Evolutionary conservation across 140 eudicot genomes (phyloP), one percentile per base, ranked within the genome.

Genomic region (Senecio squalidus): DNA sequence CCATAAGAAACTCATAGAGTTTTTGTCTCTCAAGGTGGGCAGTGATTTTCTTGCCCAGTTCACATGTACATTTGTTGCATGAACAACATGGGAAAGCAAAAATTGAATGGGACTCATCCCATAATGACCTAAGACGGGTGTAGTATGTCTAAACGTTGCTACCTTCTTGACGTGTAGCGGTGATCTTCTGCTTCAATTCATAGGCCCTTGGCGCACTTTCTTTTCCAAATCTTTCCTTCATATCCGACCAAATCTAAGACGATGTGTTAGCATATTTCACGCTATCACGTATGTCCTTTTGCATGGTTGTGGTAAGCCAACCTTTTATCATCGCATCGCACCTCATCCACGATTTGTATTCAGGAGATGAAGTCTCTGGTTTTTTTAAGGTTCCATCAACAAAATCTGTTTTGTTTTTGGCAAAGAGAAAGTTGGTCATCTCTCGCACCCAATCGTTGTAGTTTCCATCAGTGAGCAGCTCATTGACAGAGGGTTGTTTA

Each of bases 371-470:
- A 11, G 6, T 23, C 52, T 40, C 66, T 16, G 66, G 52, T 38
- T 38, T 39, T 24, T 23, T 25, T 13, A 59, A 16, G 39, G 30
- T 18, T 10, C 49, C 64, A 58, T 58, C 49, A 21, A 58, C 49
- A 21, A 58, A 58, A 6, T 18, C 64, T 14, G n/a, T 36, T 18
- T 58, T 58, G 49, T 58, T 49, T 49, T 49, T 49, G 55, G 55
- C 30, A 13, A 49, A 49, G 31, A 49, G 55, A 49, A 49, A 49
- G 13, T 26, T 55, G 43, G 11, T n/a, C 60, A 33, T 56, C 46
- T 56, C 62, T 36, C 17, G 62, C 14, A 16, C 36, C 66, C 54
- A 60, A 44, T 60, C 54, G 16, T 44, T 60, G 40, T 60, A 60
- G 40, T 60, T 60, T 11, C 25, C 26, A 25, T 59, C 66, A 3